Percentiles rank a stretch among this genome's conserved stretches.
phyloP scores from a whole-genome alignment of 345 rosid species.

The Lumnitzera racemosa region DNA sequence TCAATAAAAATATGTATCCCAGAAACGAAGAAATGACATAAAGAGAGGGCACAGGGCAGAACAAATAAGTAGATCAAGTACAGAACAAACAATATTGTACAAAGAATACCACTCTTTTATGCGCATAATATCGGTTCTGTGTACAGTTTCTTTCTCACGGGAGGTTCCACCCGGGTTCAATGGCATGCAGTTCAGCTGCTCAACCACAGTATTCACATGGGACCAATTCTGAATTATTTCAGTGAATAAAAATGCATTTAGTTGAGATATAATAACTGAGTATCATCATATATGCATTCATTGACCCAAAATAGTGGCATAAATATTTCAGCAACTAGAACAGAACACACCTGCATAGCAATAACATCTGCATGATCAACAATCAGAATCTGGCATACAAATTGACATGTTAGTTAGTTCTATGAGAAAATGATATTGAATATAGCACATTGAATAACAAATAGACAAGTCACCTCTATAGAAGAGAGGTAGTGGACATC shows the following conservation, averaged over 20 bases:
- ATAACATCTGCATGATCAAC: constrained; percentile 94
- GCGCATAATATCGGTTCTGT: constrained; percentile 84
- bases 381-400: constrained; percentile 58
- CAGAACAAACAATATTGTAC: neutral
- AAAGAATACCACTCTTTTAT: constrained; percentile 63
- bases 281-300: neutral
- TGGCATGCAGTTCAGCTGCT: constrained; percentile 60
- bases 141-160: constrained; percentile 30
- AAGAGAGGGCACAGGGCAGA: neutral
- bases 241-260: constrained; percentile 8
- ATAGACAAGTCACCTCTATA: constrained; percentile 55
- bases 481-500: constrained; percentile 89
- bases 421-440: neutral
- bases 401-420: constrained; percentile 2
- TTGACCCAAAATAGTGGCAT: neutral
- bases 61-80: neutral
- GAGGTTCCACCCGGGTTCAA: constrained; percentile 68
- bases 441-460: neutral
- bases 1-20: no score
- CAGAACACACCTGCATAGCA: constrained; percentile 66
- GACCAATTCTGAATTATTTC: constrained; percentile 68
- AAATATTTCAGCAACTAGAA: constrained; percentile 12
- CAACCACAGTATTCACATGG: constrained; percentile 49
- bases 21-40: neutral
- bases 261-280: neutral